phyloP scores from a whole-genome alignment of 2,329 filamentous ascomycete genomes.

The Cytospora paraplurivora region DNA sequence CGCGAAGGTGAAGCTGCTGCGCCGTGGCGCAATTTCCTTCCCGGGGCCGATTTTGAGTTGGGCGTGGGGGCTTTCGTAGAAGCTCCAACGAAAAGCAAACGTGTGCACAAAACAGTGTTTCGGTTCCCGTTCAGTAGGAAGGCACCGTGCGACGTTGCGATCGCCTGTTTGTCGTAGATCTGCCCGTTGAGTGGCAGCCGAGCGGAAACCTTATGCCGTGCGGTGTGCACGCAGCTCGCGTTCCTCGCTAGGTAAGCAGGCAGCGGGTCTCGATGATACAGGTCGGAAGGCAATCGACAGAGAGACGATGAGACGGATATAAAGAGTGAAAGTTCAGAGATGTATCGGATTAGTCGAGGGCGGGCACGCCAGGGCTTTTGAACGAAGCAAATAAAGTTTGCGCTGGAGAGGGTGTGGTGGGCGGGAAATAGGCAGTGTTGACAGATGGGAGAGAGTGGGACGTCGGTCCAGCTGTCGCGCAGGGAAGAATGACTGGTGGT shows the following conservation, averaged over 20 bases:
- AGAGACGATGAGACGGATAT: conserved; percentile 3
- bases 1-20: conserved; percentile 24
- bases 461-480: conserved; percentile 9
- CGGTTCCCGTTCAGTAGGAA: conserved; percentile 2
- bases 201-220: conserved; percentile 7
- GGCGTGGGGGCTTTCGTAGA: conserved; percentile 12
- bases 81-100: conserved; percentile 13
- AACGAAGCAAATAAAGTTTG: conserved; percentile 1
- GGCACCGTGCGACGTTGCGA: conserved; percentile 14
- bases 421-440: conserved; percentile 17
- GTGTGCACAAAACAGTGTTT: conserved; percentile 19
- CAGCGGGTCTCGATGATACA: not conserved
- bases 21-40: conserved; percentile 23
- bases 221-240: conserved; percentile 12
- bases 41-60: conserved; percentile 7
- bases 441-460: conserved; percentile 20
- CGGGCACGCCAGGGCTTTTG: not conserved
- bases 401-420: not conserved
- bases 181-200: conserved; percentile 5
- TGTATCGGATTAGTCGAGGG: not conserved
- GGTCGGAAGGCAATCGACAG: conserved; percentile 1
- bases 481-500: conserved; percentile 15
- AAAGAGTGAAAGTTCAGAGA: conserved; percentile 9
- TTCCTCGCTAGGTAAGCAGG: not conserved
- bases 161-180: not conserved